Conservation (phyloP, 2,329 filamentous ascomycete genomes). For the Colletotrichum musae region DNA sequence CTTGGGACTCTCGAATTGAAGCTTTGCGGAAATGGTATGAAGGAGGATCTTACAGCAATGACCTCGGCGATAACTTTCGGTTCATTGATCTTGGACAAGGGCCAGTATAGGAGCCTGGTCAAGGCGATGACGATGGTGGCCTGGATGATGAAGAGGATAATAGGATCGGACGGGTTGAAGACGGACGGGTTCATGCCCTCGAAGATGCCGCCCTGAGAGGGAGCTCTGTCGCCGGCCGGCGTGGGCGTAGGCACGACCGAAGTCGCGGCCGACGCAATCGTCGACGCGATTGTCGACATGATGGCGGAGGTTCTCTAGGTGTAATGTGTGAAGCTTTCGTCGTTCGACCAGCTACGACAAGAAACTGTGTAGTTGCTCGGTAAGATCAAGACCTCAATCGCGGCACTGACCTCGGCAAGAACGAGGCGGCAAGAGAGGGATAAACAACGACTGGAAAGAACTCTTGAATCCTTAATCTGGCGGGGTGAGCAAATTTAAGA, state of each 20-base stretch:
- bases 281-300: constrained; percentile 15
- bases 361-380: no score
- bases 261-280: background rate
- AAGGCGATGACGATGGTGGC: constrained; percentile 63
- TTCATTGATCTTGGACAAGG: constrained; percentile 82
- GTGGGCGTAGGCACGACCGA: constrained; percentile 12
- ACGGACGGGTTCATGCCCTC: constrained; percentile 78
- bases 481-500: constrained; percentile 15
- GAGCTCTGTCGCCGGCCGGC: constrained; percentile 21
- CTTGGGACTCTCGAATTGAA: constrained; percentile 47
- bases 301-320: background rate
- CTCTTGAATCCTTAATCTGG: background rate
- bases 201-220: constrained; percentile 73
- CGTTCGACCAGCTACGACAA: no score
- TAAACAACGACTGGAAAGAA: no score
- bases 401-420: background rate
- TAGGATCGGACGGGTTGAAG: constrained; percentile 80
- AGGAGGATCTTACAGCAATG: constrained; percentile 62
- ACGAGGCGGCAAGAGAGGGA: background rate
- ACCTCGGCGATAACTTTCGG: constrained; percentile 89
- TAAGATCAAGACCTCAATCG: background rate
- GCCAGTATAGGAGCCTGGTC: constrained; percentile 73
- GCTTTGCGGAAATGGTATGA: background rate
- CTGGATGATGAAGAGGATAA: constrained; percentile 83
- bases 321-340: no score